A percentile compares a stretch with the other conserved stretches of the same genome.
Evolutionary conservation across 805 yeast genomes (phyloP).

Genomic region (Candida schatavii): DNA sequence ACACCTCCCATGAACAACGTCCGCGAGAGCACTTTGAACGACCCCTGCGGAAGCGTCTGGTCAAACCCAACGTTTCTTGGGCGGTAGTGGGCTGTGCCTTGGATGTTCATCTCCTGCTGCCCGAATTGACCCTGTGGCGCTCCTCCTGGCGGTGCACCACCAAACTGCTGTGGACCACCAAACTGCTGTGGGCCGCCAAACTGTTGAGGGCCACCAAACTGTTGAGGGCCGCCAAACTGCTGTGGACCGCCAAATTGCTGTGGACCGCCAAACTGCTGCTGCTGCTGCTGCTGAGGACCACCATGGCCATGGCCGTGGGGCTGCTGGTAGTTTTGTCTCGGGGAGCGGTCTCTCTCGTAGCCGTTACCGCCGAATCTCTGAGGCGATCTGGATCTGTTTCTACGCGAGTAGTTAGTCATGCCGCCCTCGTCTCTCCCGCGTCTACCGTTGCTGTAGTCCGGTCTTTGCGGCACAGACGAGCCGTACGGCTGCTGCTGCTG

Average conservation of each 20-base stretch:
- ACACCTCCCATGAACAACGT: slow-evolving; percentile 95
- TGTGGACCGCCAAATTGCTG: slow-evolving; percentile 1
- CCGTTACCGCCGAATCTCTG: slow-evolving; percentile 20
- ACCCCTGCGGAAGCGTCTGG: slow-evolving; percentile 67
- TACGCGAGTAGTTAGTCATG: slow-evolving; percentile 39
- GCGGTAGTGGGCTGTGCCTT: slow-evolving; percentile 73
- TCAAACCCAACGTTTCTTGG: slow-evolving; percentile 73
- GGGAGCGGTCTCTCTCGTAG: slow-evolving; percentile 24
- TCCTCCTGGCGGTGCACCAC: slow-evolving; percentile 2
- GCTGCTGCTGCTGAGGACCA: neutral
- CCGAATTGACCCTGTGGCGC: neutral
- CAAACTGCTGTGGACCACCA: slow-evolving; percentile 1
- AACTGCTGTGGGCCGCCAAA: neutral
- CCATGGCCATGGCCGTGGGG: no score
- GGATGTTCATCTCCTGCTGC: slow-evolving; percentile 60
- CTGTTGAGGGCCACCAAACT: neutral
- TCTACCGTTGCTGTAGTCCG: slow-evolving; percentile 16
- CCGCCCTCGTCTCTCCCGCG: slow-evolving; percentile 20
- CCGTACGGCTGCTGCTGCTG: slow-evolving; percentile 8
- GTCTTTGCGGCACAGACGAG: slow-evolving; percentile 14
- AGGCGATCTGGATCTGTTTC: slow-evolving; percentile 58
- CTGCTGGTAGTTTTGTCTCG: slow-evolving; percentile 17
- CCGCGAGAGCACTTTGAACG: slow-evolving; percentile 80
- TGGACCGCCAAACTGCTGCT: slow-evolving; percentile 2
- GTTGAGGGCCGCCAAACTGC: neutral